Percentiles rank a stretch among this genome's conserved stretches.
phyloP scores from a whole-genome alignment of 116 monocot genomes.

The Phalaenopsis hybrid region DNA sequence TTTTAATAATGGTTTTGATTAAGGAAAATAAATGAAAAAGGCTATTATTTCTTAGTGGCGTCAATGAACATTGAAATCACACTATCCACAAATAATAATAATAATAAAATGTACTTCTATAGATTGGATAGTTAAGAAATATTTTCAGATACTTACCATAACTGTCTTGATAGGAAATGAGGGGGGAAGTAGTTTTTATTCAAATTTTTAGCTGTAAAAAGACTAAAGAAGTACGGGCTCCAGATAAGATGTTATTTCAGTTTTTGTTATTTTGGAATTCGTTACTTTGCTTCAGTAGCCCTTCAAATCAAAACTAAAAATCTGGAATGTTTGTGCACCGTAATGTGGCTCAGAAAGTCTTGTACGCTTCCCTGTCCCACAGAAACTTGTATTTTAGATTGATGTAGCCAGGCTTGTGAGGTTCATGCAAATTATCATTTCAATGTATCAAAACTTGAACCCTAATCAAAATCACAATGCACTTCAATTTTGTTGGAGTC shows the following conservation, averaged over 20 bases:
- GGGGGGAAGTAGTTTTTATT: neutral
- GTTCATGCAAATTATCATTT: neutral
- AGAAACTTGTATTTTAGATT: neutral
- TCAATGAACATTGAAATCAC: neutral
- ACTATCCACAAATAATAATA: neutral
- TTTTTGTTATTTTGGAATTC: neutral
- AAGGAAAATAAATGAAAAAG: neutral
- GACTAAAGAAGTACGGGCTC: neutral
- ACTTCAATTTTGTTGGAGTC: neutral
- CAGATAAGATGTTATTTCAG: neutral
- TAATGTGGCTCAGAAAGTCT: neutral
- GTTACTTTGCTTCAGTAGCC: neutral
- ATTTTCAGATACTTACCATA: neutral
- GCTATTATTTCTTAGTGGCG: neutral
- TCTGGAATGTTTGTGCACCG: neutral
- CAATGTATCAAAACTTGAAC: neutral
- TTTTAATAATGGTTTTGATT: neutral
- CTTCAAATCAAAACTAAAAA: neutral
- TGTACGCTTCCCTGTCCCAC: neutral
- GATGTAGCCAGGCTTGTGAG: neutral
- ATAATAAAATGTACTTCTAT: neutral
- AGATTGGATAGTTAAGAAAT: neutral
- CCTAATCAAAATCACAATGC: neutral
- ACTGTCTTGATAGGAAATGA: neutral
- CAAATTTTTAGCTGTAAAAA: neutral